These are phyloP conservation scores for Wickerhamiella galacta DNA, from an alignment of 805 yeast species.

Conservation along the genomic window DNA sequence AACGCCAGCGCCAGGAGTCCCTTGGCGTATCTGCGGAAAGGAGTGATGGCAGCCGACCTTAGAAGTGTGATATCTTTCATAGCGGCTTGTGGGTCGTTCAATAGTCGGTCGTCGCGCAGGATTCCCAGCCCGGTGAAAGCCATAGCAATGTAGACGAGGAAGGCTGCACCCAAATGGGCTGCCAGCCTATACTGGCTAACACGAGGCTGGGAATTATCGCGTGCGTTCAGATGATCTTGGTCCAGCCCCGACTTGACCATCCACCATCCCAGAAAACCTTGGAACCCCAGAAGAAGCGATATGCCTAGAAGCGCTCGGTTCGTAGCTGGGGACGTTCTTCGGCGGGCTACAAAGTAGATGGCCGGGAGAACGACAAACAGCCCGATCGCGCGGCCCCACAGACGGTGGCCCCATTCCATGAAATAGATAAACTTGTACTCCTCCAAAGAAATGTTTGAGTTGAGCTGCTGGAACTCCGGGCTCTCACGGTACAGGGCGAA, in stretches of 20 bases:
- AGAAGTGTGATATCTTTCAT: slow-evolving; percentile 38
- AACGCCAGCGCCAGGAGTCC: slow-evolving; percentile 57
- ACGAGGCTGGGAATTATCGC: slow-evolving; percentile 81
- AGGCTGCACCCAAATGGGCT: slow-evolving; percentile 87
- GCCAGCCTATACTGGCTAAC: slow-evolving; percentile 91
- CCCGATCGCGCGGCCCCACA: slow-evolving; percentile 87
- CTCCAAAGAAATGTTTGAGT: slow-evolving; percentile 74
- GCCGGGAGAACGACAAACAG: slow-evolving; percentile 72
- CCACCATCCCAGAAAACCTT: slow-evolving; percentile 99
- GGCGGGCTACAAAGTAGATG: slow-evolving; percentile 52
- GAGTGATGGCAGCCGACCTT: slow-evolving; percentile 40
- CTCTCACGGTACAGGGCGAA: slow-evolving; percentile 65
- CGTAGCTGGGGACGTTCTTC: slow-evolving; percentile 49
- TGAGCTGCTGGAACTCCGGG: slow-evolving; percentile 82
- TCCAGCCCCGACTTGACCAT: slow-evolving; percentile 95
- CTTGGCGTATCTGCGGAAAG: slow-evolving; percentile 37
- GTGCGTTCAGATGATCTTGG: slow-evolving; percentile 51
- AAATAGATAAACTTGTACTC: slow-evolving; percentile 88
- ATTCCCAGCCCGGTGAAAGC: slow-evolving; percentile 80
- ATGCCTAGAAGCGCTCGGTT: slow-evolving; percentile 54
- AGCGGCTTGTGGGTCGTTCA: slow-evolving; percentile 46
- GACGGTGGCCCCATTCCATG: slow-evolving; percentile 96
- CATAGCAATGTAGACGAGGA: slow-evolving; percentile 73
- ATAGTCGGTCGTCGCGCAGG: slow-evolving; percentile 53
- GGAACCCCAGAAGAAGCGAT: slow-evolving; percentile 67